phyloP scores from a whole-genome alignment of 2,329 filamentous ascomycete species.

The Alternaria brassicicola region DNA sequence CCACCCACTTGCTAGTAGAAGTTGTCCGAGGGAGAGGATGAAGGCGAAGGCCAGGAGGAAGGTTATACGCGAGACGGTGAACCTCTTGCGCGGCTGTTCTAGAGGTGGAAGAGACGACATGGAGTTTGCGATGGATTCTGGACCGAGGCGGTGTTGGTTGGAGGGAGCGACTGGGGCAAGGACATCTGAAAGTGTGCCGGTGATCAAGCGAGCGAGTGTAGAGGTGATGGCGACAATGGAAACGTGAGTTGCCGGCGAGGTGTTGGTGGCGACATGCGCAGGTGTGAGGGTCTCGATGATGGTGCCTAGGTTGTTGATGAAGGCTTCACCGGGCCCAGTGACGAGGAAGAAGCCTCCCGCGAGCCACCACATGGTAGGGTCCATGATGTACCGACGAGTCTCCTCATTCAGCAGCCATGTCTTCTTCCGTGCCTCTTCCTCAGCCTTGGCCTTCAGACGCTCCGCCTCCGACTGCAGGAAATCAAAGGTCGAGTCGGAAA shows the following conservation, averaged over 20 bases:
- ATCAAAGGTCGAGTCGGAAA: conserved; percentile 56
- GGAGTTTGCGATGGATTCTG: conserved; percentile 52
- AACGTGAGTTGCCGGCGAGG: conserved; percentile 83
- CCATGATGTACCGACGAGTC: conserved; percentile 80
- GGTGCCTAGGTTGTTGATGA: conserved; percentile 96
- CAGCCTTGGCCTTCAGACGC: conserved; percentile 54
- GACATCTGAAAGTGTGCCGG: conserved; percentile 85
- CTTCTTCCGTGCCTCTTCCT: conserved; percentile 74
- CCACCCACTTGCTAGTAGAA: conserved; percentile 76
- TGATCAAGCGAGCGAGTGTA: conserved; percentile 86
- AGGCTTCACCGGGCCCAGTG: conserved; percentile 93
- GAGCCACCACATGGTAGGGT: conserved; percentile 95
- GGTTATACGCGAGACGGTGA: conserved; percentile 75
- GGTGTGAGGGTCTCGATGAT: conserved; percentile 85
- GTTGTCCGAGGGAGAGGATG: conserved; percentile 78
- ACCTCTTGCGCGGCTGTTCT: conserved; percentile 37
- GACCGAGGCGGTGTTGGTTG: conserved; percentile 63
- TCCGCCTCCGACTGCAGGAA: conserved; percentile 54
- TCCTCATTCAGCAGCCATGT: conserved; percentile 90
- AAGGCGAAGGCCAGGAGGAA: conserved; percentile 85
- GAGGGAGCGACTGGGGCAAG: conserved; percentile 66
- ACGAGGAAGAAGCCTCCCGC: conserved; percentile 90
- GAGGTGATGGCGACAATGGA: conserved; percentile 90
- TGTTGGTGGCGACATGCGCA: conserved; percentile 60
- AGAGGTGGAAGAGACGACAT: conserved; percentile 43